These are phyloP conservation scores for Lactarius trivialis DNA, from an alignment of 768 basidiomycete genomes.

Conservation along the genomic window DNA sequence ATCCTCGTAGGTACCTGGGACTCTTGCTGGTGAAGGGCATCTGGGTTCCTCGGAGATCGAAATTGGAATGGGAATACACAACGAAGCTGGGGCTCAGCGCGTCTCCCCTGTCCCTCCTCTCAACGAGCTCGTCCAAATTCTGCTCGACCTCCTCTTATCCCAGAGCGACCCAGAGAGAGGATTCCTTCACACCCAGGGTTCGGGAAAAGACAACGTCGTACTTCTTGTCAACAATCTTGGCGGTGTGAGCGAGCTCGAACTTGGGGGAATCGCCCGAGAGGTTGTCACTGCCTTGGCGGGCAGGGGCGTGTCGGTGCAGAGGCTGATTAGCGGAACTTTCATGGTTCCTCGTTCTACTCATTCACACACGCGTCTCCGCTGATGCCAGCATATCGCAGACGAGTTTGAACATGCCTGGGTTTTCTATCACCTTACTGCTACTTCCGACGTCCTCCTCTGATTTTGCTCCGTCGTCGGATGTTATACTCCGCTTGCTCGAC, in stretches of 20 bases:
- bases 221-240: conserved; percentile 86
- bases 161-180: conserved; percentile 70
- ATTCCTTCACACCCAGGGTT: conserved; percentile 62
- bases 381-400: conserved; percentile 42
- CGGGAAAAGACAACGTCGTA: conserved; percentile 61
- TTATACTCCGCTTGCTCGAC: conserved; percentile 64
- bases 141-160: conserved; percentile 66
- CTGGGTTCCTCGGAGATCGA: conserved; percentile 65
- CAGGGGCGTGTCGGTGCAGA: conserved; percentile 48
- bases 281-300: conserved; percentile 47
- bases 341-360: conserved; percentile 50
- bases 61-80: conserved; percentile 89
- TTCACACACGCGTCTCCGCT: neutral
- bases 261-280: conserved; percentile 62
- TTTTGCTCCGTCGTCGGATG: conserved; percentile 33
- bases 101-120: conserved; percentile 67
- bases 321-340: conserved; percentile 73
- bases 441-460: conserved; percentile 47
- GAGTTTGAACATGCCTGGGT: conserved; percentile 89
- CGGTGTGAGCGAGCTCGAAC: conserved; percentile 76
- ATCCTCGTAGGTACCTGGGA: conserved; percentile 63
- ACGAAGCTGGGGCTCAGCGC: conserved; percentile 70
- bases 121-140: conserved; percentile 57
- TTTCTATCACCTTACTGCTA: conserved; percentile 76
- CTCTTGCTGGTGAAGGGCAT: conserved; percentile 48